A percentile compares a stretch with the other conserved stretches of the same genome.
phyloP scores from a whole-genome alignment of 108 stramenopile species.

The Cyclotella distinguenda region DNA sequence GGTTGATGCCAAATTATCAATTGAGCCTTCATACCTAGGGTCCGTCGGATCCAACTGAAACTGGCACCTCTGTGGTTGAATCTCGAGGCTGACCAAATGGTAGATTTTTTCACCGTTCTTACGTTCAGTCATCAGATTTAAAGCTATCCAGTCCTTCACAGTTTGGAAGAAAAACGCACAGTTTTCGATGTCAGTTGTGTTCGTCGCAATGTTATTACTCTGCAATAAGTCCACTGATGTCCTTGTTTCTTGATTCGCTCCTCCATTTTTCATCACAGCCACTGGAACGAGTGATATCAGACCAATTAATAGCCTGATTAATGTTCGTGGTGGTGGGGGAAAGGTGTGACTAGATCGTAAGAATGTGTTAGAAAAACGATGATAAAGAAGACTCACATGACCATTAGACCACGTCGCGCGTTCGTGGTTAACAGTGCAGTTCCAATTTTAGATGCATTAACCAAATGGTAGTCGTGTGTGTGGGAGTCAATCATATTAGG shows the following conservation, averaged over 20 bases:
- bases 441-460: constrained; percentile 81
- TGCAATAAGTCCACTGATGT: constrained; percentile 62
- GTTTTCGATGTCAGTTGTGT: constrained; percentile 32
- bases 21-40: background rate
- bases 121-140: constrained; percentile 11
- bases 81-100: constrained; percentile 57
- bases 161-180: constrained; percentile 58
- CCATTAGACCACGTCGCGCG: constrained; percentile 61
- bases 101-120: constrained; percentile 6
- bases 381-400: constrained; percentile 46
- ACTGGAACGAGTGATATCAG: constrained; percentile 46
- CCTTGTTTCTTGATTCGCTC: constrained; percentile 33
- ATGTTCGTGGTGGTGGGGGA: background rate
- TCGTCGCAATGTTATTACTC: constrained; percentile 55
- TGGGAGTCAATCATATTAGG: constrained; percentile 21
- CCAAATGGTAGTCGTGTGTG: constrained; percentile 57
- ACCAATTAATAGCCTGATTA: constrained; percentile 48
- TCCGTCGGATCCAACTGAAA: constrained; percentile 31
- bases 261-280: constrained; percentile 7
- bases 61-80: constrained; percentile 63
- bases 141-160: constrained; percentile 54
- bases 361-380: background rate
- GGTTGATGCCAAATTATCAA: constrained; percentile 1
- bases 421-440: constrained; percentile 79
- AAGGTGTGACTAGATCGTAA: background rate